These are phyloP conservation scores for Suillus plorans DNA, from an alignment of 768 basidiomycete species.

Conservation along the genomic window DNA sequence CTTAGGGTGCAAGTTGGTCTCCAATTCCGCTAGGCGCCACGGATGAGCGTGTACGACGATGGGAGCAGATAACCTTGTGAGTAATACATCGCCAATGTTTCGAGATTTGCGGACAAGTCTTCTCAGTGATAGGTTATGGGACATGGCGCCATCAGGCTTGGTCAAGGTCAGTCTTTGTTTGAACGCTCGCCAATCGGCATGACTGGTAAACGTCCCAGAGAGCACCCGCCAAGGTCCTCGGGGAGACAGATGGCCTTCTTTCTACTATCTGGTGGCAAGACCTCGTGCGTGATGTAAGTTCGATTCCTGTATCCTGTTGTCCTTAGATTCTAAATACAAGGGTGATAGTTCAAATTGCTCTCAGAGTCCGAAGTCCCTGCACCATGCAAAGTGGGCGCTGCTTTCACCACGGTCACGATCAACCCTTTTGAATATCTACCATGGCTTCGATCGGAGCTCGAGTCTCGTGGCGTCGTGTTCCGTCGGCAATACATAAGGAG, in stretches of 20 bases:
- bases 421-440: constrained; percentile 53
- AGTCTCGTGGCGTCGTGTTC: constrained; percentile 42
- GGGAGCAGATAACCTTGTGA: constrained; percentile 46
- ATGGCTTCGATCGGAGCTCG: constrained; percentile 44
- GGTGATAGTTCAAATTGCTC: constrained; percentile 29
- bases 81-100: constrained; percentile 11
- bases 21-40: constrained; percentile 38
- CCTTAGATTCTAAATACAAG: background rate
- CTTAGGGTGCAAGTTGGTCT: constrained; percentile 49
- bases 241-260: constrained; percentile 15
- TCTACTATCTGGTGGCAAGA: constrained; percentile 38
- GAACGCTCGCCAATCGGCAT: background rate
- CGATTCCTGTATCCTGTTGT: no score
- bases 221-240: constrained; percentile 38
- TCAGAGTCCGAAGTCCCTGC: constrained; percentile 35
- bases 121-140: constrained; percentile 45
- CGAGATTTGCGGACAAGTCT: background rate
- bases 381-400: constrained; percentile 36
- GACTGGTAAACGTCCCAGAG: constrained; percentile 25
- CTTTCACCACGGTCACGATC: constrained; percentile 46
- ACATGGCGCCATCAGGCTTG: constrained; percentile 43
- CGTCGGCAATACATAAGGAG: constrained; percentile 39
- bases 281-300: constrained; percentile 39
- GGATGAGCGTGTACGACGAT: constrained; percentile 33
- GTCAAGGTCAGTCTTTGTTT: constrained; percentile 32